Base-by-base conservation (phyloP, 495 filamentous ascomycete genomes). In the Parathielavia hyrcaniae region DNA sequence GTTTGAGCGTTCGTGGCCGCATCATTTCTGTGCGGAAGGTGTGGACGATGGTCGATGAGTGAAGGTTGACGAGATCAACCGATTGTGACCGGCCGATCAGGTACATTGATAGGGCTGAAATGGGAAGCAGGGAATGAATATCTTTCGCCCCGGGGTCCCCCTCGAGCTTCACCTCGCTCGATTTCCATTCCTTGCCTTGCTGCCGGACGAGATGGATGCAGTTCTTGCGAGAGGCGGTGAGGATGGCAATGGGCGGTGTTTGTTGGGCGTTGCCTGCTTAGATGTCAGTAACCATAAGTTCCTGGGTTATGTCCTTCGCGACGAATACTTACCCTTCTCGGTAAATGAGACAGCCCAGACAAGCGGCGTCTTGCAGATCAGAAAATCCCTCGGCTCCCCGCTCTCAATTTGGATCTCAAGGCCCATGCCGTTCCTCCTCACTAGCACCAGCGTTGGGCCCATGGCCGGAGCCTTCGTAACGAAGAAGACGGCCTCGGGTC, bases 401-500 rank as follows among this genome's bases (percentile, higher is more conserved):
- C 49, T 59, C 10, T 73, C 73, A 12, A 64, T 44, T 19, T 68
- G 68, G 16, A 86, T 54, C 61, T 85, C 81, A 0, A 75, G 74
- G 53, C 86, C 73, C 26, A 73, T 70, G 14, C 85, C 85, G 54
- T 83, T 81, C 20, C 77, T 75, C 55, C 79, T 77, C 23, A 86
- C 73, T 13, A 87, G 54, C 17, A 87, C 61, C 1, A 87, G 47
- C 10, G 75, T 63, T 6, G 75, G 69, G 23, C 73, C 67, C 16
- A 64, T 36, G n/a, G 65, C 61, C 19, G 58, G 60, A 30, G 57
- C 53, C 35, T 73, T 69, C 3, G 67, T 59, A 1, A 69, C 72
- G 57, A 87, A 86, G 52, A 83, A 81, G 66, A 88, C 81, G 4
- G 79, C 75, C 32, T 75, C 73, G 1, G 81, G 83, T 54, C 72